Evolutionary conservation across 305 asterid genomes (phyloP).

Genomic region (Petunia hybrid): DNA sequence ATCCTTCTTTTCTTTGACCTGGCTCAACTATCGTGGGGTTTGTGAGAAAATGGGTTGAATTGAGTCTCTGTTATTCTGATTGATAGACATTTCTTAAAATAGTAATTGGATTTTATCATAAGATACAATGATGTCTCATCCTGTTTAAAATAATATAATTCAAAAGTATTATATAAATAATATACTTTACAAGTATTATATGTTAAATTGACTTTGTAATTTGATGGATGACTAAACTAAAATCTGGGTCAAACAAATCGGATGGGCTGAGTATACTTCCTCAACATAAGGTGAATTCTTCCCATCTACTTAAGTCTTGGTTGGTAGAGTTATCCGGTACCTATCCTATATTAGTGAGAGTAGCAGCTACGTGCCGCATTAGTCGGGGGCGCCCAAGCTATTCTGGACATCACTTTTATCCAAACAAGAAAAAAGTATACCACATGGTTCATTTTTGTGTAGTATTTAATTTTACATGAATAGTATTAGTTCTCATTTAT

Average conservation of each 20-base stretch:
- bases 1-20: conserved; percentile 19
- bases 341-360: background rate
- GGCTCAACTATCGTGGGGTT: background rate
- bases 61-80: background rate
- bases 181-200: background rate
- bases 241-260: conserved; percentile 15
- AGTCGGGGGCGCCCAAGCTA: background rate
- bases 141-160: conserved; percentile 14
- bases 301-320: background rate
- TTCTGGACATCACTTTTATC: background rate
- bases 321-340: background rate
- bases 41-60: conserved; percentile 21
- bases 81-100: conserved; percentile 11
- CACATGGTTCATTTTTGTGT: conserved; percentile 16
- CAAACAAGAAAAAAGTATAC: background rate
- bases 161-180: conserved; percentile 2
- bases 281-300: background rate
- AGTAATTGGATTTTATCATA: background rate
- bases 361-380: background rate
- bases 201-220: conserved; percentile 5
- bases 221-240: background rate
- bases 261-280: background rate
- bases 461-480: conserved; percentile 24
- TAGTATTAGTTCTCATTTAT: conserved; percentile 28
- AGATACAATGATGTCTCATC: conserved; percentile 1